Conservation (phyloP, 306 rosid species). For the Dalbergia oliveri region DNA sequence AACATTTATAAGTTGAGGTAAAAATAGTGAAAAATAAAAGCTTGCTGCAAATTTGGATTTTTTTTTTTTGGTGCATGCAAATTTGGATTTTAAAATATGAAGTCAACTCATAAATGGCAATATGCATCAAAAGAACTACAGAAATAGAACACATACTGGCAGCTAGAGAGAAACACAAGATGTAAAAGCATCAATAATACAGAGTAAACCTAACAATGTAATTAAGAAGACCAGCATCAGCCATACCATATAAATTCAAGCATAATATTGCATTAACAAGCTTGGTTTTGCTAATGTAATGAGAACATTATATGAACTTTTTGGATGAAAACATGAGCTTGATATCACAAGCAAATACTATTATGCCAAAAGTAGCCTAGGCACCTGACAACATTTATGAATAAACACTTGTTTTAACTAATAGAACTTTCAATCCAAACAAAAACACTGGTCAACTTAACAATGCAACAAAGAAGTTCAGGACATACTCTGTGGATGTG, state of each 20-base stretch:
- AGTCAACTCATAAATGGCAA: background rate
- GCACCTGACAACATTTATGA: conserved; percentile 34
- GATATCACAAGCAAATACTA: conserved; percentile 16
- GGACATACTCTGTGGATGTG: conserved; percentile 91
- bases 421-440: conserved; percentile 28
- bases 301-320: background rate
- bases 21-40: background rate
- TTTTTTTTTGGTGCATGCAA: too few species aligned
- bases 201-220: background rate
- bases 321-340: background rate
- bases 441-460: background rate
- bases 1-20: conserved; percentile 16
- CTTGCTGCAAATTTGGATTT: background rate
- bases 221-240: background rate
- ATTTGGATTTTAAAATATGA: conserved; percentile 3
- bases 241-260: conserved; percentile 7
- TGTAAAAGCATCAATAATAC: background rate
- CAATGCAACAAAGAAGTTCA: conserved; percentile 27
- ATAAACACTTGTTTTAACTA: conserved; percentile 18
- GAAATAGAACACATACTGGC: background rate
- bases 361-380: conserved; percentile 16
- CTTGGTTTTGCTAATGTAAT: conserved; percentile 2
- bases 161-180: background rate
- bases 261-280: conserved; percentile 27
- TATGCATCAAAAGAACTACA: background rate